phyloP scores from a whole-genome alignment of 2,329 filamentous ascomycete genomes.

The Verticillium klebahnii region DNA sequence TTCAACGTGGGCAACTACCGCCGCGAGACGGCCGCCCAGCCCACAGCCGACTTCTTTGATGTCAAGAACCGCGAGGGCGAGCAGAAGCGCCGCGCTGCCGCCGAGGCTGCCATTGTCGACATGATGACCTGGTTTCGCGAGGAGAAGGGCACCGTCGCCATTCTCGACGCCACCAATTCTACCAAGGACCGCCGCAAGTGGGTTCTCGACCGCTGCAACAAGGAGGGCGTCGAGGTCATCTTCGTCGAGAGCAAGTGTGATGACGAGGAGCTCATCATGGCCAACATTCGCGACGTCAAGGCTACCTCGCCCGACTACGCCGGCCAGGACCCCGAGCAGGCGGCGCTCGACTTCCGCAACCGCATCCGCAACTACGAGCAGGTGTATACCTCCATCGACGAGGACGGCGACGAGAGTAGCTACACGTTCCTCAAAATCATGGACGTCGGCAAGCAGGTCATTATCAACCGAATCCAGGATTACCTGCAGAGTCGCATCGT shows the following conservation, averaged over 20 bases:
- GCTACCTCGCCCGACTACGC: conserved; percentile 92
- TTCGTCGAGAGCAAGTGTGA: conserved; percentile 98
- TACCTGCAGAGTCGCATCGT: conserved; percentile 95
- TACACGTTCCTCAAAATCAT: conserved; percentile 97
- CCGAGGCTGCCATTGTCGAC: conserved; percentile 85
- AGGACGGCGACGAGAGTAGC: conserved; percentile 70
- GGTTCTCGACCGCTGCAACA: conserved; percentile 77
- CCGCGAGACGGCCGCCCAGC: conserved; percentile 82
- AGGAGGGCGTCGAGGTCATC: conserved; percentile 78
- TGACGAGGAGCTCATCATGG: conserved; percentile 93
- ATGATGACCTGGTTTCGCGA: conserved; percentile 90
- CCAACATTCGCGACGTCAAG: conserved; percentile 96
- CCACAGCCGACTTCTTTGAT: conserved; percentile 93
- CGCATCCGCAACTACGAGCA: conserved; percentile 97
- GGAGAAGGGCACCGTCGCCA: conserved; percentile 76
- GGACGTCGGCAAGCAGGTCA: conserved; percentile 90
- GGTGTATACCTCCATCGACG: conserved; percentile 89
- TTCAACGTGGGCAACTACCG: conserved; percentile 99
- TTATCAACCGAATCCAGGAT: conserved; percentile 96
- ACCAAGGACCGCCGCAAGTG: conserved; percentile 85
- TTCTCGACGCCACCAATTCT: conserved; percentile 94
- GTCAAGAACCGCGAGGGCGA: conserved; percentile 86
- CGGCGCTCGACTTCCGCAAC: conserved; percentile 86
- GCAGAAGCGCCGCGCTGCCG: conserved; percentile 78
- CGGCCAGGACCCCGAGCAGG: conserved; percentile 88